phyloP scores from a whole-genome alignment of 345 rosid species.

The Populus tremula region DNA sequence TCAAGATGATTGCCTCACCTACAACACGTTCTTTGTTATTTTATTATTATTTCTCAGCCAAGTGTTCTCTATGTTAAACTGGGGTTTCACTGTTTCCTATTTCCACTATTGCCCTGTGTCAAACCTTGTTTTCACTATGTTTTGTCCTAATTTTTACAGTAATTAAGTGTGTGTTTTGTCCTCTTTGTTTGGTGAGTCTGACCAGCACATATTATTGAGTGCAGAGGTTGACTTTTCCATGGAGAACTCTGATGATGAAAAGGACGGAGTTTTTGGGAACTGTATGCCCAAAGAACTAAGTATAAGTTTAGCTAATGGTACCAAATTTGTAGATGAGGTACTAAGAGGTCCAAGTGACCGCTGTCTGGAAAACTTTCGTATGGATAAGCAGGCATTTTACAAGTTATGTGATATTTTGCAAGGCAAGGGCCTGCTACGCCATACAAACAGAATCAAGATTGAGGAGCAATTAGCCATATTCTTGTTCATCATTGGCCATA shows the following conservation, averaged over 20 bases:
- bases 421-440: slow-evolving; percentile 71
- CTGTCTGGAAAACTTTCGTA: slow-evolving; percentile 78
- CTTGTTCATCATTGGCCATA: slow-evolving; percentile 79
- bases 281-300: slow-evolving; percentile 44
- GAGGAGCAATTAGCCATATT: slow-evolving; percentile 91
- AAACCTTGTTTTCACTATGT: not conserved
- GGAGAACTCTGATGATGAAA: slow-evolving; percentile 62
- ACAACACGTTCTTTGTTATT: not conserved
- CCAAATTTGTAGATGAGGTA: slow-evolving; percentile 76
- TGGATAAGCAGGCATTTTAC: slow-evolving; percentile 83
- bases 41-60: not conserved
- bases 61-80: not conserved
- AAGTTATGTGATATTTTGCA: slow-evolving; percentile 77
- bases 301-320: slow-evolving; percentile 38
- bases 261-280: slow-evolving; percentile 39
- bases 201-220: slow-evolving; percentile 5
- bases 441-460: slow-evolving; percentile 80
- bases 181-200: not conserved
- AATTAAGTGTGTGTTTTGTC: not conserved
- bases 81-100: not conserved
- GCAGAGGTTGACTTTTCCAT: slow-evolving; percentile 37
- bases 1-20: not conserved
- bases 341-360: slow-evolving; percentile 59
- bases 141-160: not conserved
- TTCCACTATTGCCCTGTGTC: not conserved